Percentiles rank a stretch among this genome's conserved stretches.
These are phyloP conservation scores for Adansonia digitata DNA, from an alignment of 345 rosid genomes.

Conservation along the genomic window DNA sequence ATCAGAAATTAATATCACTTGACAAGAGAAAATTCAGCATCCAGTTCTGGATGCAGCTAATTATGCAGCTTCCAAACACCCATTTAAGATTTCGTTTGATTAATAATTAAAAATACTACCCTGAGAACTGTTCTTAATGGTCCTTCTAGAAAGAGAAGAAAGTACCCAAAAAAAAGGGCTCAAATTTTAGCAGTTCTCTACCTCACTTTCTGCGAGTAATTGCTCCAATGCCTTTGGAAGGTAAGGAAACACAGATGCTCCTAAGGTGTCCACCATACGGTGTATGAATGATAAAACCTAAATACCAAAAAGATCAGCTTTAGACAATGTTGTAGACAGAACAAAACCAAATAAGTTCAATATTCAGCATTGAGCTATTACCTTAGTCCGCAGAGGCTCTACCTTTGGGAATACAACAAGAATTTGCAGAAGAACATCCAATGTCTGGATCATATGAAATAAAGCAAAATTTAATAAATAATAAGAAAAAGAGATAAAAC, in stretches of 20 bases:
- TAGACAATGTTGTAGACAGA: constrained; percentile 14
- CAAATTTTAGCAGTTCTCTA: constrained; percentile 20
- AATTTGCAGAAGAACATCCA: constrained; percentile 81
- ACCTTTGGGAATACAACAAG: constrained; percentile 77
- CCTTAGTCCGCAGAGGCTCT: constrained; percentile 76
- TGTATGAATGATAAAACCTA: constrained; percentile 92
- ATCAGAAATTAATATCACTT: neutral
- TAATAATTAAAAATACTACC: neutral
- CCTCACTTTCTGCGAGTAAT: constrained; percentile 91
- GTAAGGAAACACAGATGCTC: constrained; percentile 83
- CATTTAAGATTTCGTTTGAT: neutral
- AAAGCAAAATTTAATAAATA: constrained; percentile 6
- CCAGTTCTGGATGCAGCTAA: neutral
- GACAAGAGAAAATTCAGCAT: neutral
- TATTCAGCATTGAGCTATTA: constrained; percentile 30
- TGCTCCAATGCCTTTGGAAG: constrained; percentile 92
- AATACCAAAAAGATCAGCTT: constrained; percentile 18
- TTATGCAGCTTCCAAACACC: neutral
- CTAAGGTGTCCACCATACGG: constrained; percentile 96
- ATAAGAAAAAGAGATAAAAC: neutral
- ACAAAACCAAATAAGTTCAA: constrained; percentile 5
- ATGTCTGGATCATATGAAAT: constrained; percentile 51
- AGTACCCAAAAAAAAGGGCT: neutral
- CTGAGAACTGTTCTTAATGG: neutral
- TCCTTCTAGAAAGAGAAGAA: neutral